Conservation (phyloP, 805 yeast genomes). For the Cyberlindnera samutprakarnensis region DNA sequence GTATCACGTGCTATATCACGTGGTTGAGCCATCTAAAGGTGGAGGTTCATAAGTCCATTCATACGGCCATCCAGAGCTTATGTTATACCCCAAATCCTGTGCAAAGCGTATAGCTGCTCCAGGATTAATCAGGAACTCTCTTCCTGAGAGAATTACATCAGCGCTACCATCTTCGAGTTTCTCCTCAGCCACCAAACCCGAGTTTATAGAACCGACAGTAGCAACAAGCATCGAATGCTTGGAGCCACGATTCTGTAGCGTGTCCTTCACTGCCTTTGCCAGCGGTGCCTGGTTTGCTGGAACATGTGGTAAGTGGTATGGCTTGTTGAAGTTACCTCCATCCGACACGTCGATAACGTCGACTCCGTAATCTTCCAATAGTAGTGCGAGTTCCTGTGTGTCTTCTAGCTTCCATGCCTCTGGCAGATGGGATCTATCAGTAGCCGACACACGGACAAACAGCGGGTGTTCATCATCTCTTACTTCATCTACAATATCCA, state of each 20-base stretch:
- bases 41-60: no score
- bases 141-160: slow-evolving; percentile 43
- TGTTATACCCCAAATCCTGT: no score
- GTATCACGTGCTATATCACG: no score
- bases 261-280: slow-evolving; percentile 14
- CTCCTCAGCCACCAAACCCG: slow-evolving; percentile 30
- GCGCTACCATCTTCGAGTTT: slow-evolving; percentile 34
- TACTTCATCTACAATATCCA: slow-evolving; percentile 43
- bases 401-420: slow-evolving; percentile 12
- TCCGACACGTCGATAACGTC: slow-evolving; percentile 45
- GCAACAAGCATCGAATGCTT: slow-evolving; percentile 29
- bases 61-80: no score
- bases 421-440: slow-evolving; percentile 9
- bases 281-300: neutral
- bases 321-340: slow-evolving; percentile 31
- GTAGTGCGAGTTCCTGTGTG: slow-evolving; percentile 31
- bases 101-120: no score
- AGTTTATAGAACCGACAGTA: slow-evolving; percentile 38
- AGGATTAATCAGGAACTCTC: slow-evolving; percentile 41
- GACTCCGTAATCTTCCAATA: slow-evolving; percentile 35
- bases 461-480: slow-evolving; percentile 31
- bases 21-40: no score
- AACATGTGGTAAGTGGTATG: slow-evolving; percentile 19
- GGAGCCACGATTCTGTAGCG: slow-evolving; percentile 39
- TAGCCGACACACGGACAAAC: slow-evolving; percentile 21